Base-by-base conservation (phyloP, 768 basidiomycete genomes). In the Podaxis sp. region DNA sequence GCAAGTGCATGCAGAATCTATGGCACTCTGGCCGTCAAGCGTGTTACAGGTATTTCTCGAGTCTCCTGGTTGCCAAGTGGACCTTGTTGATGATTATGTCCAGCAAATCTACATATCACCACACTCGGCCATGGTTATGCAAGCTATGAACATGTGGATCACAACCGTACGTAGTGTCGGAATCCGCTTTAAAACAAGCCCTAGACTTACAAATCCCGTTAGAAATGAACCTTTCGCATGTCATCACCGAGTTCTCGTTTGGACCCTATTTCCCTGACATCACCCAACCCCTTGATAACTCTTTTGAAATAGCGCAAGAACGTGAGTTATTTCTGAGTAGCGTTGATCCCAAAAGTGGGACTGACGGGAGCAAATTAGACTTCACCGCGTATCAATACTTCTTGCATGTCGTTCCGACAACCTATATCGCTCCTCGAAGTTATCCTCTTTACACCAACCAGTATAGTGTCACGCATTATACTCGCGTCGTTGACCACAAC, bases 221-320 rank as follows among this genome's bases (percentile, higher is more conserved):
- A 60, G 59, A 60, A 29, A 67, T 67, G 65, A 99, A 99, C 70
- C 83, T 99, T 38, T 94, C 93, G 2, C 96, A 98, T 78, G 87
- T 97, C 65, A 95, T 98, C 70, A 89, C 89, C 57, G 96, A 99
- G 74, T 97, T 98, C 72, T 97, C 95, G 0, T 98, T 98, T 66
- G 96, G 96, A 1, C 92, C 95, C 2, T 88, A 90, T 78, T 98
- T 97, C 80, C 96, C 96, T 2, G 90, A 94, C 49, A 98, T 99
- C 55, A 84, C 86, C 0, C 96, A 99, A 72, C 96, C 96, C 0
- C 82, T 99, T 43, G 96, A 98, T 70, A 87, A 94, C 71, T 91
- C 93, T 1, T 91, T 91, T 63, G 91, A 96, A 72, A 67, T 87
- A 0, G 82, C 91, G 0, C 68, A 83, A 59, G 79, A 91, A 27